Evolutionary conservation across 164 flowering plant species (phyloP).

Genomic region (Dillenia turbinata): DNA sequence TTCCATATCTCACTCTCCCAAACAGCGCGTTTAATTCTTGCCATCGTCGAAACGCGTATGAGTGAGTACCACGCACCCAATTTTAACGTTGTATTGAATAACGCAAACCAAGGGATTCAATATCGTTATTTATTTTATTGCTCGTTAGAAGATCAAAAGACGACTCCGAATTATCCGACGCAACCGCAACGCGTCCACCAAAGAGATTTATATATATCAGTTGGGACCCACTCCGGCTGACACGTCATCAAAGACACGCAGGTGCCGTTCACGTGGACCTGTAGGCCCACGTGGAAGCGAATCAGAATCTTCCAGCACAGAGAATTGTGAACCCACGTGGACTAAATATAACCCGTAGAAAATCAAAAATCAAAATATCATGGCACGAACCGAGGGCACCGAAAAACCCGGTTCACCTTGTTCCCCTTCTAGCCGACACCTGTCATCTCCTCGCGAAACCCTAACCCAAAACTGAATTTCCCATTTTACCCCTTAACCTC

Average conservation of each 20-base stretch:
- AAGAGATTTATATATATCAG: too few relatives aligned
- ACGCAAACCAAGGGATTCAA: too few relatives aligned
- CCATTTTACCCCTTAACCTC: background rate
- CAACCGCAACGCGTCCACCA: too few relatives aligned
- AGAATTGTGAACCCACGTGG: constrained; percentile 8
- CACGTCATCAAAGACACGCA: background rate
- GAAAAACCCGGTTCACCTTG: background rate
- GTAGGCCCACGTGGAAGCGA: constrained; percentile 14
- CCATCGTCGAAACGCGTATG: too few relatives aligned
- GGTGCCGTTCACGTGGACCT: background rate
- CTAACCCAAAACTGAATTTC: background rate
- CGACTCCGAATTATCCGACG: too few relatives aligned
- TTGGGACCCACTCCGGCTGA: too few relatives aligned
- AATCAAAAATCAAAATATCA: constrained; percentile 8
- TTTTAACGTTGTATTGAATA: too few relatives aligned
- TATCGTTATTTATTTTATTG: too few relatives aligned
- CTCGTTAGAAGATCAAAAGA: too few relatives aligned
- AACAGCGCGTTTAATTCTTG: too few relatives aligned
- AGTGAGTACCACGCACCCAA: too few relatives aligned
- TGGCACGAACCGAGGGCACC: constrained; percentile 12
- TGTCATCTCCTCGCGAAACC: constrained; percentile 11
- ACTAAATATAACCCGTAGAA: background rate
- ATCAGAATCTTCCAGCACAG: constrained; percentile 13
- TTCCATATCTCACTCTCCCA: too few relatives aligned
- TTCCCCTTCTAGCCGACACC: constrained; percentile 17